These are phyloP conservation scores for Yarrowia galli DNA, from an alignment of 1,139 yeast species.

Conservation along the genomic window DNA sequence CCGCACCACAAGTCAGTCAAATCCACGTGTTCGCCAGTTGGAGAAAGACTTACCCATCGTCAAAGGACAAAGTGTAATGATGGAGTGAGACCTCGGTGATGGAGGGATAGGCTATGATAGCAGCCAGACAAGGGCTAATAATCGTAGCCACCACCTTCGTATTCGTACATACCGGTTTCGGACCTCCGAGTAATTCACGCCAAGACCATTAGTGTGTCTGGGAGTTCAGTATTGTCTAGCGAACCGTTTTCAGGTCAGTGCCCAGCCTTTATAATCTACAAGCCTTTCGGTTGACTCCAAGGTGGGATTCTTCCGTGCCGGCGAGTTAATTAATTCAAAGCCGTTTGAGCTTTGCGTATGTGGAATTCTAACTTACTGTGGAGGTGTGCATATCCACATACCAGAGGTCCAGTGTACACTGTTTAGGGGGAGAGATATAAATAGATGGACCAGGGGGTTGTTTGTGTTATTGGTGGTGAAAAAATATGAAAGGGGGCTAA, in stretches of 20 bases:
- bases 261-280: constrained; percentile 20
- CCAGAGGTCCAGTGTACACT: too few species aligned
- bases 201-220: constrained; percentile 5
- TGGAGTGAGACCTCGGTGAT: too few species aligned
- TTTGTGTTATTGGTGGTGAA: neutral
- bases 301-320: neutral
- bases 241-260: neutral
- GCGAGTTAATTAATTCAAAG: constrained; percentile 1
- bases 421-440: constrained; percentile 2
- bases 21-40: too few species aligned
- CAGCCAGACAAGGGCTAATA: too few species aligned
- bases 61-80: too few species aligned
- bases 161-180: too few species aligned
- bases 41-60: too few species aligned
- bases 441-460: constrained; percentile 4
- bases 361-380: constrained; percentile 2
- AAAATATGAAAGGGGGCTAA: neutral
- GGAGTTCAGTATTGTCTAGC: neutral
- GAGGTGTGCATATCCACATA: too few species aligned
- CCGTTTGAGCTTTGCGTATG: constrained; percentile 19
- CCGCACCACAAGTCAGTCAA: too few species aligned
- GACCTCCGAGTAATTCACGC: neutral
- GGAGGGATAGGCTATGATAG: too few species aligned
- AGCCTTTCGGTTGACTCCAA: neutral
- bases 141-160: too few species aligned